Base-by-base conservation (phyloP, 306 rosid genomes). In the Fagus sylvatica region DNA sequence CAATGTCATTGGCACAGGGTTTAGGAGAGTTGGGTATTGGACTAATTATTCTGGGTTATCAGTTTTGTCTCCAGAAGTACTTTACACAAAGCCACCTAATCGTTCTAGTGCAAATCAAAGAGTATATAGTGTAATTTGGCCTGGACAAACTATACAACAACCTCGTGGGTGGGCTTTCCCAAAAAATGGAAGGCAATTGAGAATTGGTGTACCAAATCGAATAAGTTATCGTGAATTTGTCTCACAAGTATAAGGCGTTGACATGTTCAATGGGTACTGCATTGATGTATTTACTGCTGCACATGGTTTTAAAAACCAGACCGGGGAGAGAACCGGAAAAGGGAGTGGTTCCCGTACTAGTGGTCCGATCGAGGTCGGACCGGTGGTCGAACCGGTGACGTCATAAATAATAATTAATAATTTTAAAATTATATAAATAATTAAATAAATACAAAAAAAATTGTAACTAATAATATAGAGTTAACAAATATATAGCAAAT, bases 141-240 rank as follows among this genome's bases (percentile, higher is more conserved):
- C 98, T 0, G 99, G 99, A 79, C 88, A 93, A 41, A 79, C 86
- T 1, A 48, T 32, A 2, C 81, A 87, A 70, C 86, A 46, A 79
- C 99, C 99, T 73, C 98, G 97, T 9, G 99, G 99, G 40, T 95
- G 98, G 99, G 93, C 89, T 42, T 95, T 95, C 74, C 93, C 99
- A 1, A 89, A 80, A 89, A 87, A 70, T 59, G 97, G 98, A 83
- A 88, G 89, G 79, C 85, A 83, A 7, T 86, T 95, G 81, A 87
- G 41, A 42, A 88, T 95, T 51, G 97, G 93, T 74, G 96, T 91
- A 19, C 97, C 97, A 0, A 87, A 7, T 17, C 78, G 85, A 70
- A 84, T 85, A 72, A 81, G 89, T 84, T 95, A 83, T 81, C 86
- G 6, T 3, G 91, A 95, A 69, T 95, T 93, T 76, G 86, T 82